Base-by-base conservation (phyloP, 768 basidiomycete genomes). In the Tephrocybe sp. region DNA sequence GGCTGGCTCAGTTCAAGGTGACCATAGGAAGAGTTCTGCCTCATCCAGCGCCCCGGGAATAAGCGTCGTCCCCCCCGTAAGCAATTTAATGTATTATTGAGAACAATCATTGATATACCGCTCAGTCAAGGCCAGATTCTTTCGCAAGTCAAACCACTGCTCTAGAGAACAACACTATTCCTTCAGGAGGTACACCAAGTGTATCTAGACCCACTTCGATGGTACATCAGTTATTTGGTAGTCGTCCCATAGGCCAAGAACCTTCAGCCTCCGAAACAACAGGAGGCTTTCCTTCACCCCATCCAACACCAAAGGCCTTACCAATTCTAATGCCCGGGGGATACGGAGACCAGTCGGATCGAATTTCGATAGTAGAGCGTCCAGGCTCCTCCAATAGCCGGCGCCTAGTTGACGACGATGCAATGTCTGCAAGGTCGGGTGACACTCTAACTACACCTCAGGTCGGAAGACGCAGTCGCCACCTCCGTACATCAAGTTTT, bases 51-150 rank as follows among this genome's bases (percentile, higher is more conserved):
- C 60, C 26, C 68, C 65, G 1, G 62, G 60, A 16, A 72, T 74
- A 46, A 65, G 49, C 18, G 57, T 75, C 18, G 65, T 69, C 49
- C 66, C 72, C 36, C 73, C 72, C 13, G 74, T 76, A 58, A 50
- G 65, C 62, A 18, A 9, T 21, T 16, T 16, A 34, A 27, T 28
- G n/a, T 15, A 1, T 24, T 6, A n/a, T 21, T 6, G 36, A 37
- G 21, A 12, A 7, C 9, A 19, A 18, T 5, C 3, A 19, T 19
- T 7, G 5, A 37, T 7, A 37, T 4, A 19, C 11, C 28, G 9
- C 30, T 27, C 50, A 59, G 58, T 52, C 58, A n/a, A 24, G 54
- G 13, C 26, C 54, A 7, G 16, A 16, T 11, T 53, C 58, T 2
- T 49, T 35, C 7, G 45, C 32, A 16, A 56, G 35, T 32, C 44